Percentiles rank a stretch among this genome's conserved stretches.
These are phyloP conservation scores for Polyplosphaeria fusca DNA, from an alignment of 495 filamentous ascomycete species.

Conservation along the genomic window DNA sequence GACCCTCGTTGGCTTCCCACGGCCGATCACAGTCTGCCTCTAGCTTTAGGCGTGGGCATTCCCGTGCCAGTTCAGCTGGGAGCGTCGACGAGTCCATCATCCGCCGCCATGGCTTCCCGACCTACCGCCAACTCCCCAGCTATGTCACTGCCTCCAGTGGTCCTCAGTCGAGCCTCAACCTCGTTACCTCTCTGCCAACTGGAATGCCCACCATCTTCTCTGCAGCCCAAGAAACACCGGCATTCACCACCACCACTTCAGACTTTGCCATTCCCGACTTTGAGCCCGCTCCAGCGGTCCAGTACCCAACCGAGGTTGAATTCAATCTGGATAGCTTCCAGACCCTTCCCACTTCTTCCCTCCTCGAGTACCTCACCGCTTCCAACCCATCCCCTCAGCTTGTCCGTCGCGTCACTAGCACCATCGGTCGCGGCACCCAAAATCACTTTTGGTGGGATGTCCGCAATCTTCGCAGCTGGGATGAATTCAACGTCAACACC, in stretches of 20 bases:
- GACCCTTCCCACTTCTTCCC: constrained; percentile 56
- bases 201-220: constrained; percentile 9
- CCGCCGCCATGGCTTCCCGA: constrained; percentile 71
- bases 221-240: constrained; percentile 27
- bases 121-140: constrained; percentile 72
- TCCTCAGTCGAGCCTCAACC: constrained; percentile 27
- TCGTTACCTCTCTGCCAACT: constrained; percentile 29
- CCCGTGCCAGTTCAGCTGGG: constrained; percentile 54
- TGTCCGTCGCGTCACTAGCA: constrained; percentile 75
- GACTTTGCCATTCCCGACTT: constrained; percentile 46
- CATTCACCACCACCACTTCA: constrained; percentile 8
- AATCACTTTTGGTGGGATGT: constrained; percentile 95
- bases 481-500: constrained; percentile 66
- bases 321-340: constrained; percentile 43
- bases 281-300: constrained; percentile 42
- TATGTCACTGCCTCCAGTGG: constrained; percentile 50
- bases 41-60: constrained; percentile 41
- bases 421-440: constrained; percentile 64
- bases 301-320: constrained; percentile 39
- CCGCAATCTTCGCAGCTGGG: constrained; percentile 80
- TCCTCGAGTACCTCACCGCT: constrained; percentile 73
- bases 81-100: constrained; percentile 65
- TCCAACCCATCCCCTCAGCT: constrained; percentile 76
- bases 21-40: constrained; percentile 60
- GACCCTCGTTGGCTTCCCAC: constrained; percentile 41